A percentile compares a stretch with the other conserved stretches of the same genome.
Conservation (phyloP, 768 basidiomycete species). For the Trichaptum fuscoviolaceum region DNA sequence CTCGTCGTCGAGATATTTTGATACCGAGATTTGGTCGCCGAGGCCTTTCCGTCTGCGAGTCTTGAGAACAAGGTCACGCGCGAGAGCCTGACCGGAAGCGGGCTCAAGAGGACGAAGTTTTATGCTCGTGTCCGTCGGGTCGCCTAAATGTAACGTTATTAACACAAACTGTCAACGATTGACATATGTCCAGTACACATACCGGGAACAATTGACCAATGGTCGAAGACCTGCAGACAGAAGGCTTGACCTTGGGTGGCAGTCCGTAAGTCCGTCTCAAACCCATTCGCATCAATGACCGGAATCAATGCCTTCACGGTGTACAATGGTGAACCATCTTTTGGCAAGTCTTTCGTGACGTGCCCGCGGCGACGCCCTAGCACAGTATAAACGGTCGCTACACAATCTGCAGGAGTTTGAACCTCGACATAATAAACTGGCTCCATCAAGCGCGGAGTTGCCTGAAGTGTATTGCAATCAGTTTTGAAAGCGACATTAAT, state of each 20-base stretch:
- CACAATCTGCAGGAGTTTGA: constrained; percentile 98
- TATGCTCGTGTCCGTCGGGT: constrained; percentile 96
- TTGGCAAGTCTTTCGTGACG: constrained; percentile 96
- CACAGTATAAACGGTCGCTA: constrained; percentile 97
- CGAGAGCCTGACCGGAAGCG: constrained; percentile 92
- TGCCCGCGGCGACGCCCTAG: constrained; percentile 98
- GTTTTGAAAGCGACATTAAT: constrained; percentile 7
- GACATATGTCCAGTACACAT: constrained; percentile 22
- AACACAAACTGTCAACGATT: constrained; percentile 3
- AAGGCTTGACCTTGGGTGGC: constrained; percentile 99
- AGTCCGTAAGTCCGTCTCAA: constrained; percentile 95
- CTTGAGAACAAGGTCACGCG: constrained; percentile 92
- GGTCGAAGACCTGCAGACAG: constrained; percentile 95
- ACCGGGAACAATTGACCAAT: constrained; percentile 99
- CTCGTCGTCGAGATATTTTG: constrained; percentile 96
- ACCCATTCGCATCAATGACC: constrained; percentile 97
- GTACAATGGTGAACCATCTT: constrained; percentile 95
- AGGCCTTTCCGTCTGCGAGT: constrained; percentile 94
- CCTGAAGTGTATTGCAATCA: constrained; percentile 40
- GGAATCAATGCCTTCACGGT: constrained; percentile 98
- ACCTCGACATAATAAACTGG: constrained; percentile 99
- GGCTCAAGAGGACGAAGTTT: constrained; percentile 95
- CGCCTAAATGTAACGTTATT: constrained; percentile 46
- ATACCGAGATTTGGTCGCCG: constrained; percentile 94
- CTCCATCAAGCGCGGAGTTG: constrained; percentile 92